Percentiles rank a stretch among this genome's conserved stretches.
These are phyloP conservation scores for Medicago truncatula DNA, from an alignment of 306 rosid genomes.

Conservation along the genomic window MtrunA17r5.0-ANR NC_053045.1:239501-240000, in stretches of 20 bases:
- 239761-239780: slow-evolving; percentile 18
- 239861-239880: slow-evolving; percentile 84
- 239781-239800: not conserved
- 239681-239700: slow-evolving; percentile 71
- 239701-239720: slow-evolving; percentile 34
- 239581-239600: slow-evolving; percentile 84
- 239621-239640: slow-evolving; percentile 71
- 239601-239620: slow-evolving; percentile 77
- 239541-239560: slow-evolving; percentile 75
- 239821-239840: not conserved
- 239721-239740: slow-evolving; percentile 18
- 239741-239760: not conserved
- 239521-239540: slow-evolving; percentile 69
- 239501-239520: slow-evolving; percentile 79
- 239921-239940: slow-evolving; percentile 76
- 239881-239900: slow-evolving; percentile 73
- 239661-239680: slow-evolving; percentile 59
- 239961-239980: slow-evolving; percentile 91
- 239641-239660: slow-evolving; percentile 73
- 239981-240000: slow-evolving; percentile 90
- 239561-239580: slow-evolving; percentile 59
- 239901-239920: slow-evolving; percentile 76
- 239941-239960: slow-evolving; percentile 95
- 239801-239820: slow-evolving; percentile 5
- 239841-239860: slow-evolving; percentile 43